Conservation (phyloP, 495 filamentous ascomycete genomes). For the Tuber indicum region DNA sequence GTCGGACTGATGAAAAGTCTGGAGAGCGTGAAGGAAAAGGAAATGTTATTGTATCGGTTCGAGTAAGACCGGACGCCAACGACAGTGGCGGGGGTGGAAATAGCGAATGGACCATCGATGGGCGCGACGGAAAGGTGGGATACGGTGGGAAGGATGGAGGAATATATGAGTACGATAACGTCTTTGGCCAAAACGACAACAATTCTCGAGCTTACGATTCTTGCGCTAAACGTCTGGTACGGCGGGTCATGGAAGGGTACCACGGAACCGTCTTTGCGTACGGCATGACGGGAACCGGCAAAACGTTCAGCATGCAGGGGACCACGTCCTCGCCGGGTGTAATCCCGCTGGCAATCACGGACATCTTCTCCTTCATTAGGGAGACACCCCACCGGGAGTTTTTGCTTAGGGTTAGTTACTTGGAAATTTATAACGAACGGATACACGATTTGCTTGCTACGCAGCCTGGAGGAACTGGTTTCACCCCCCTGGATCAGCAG, state of each 20-base stretch:
- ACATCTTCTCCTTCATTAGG: conserved; percentile 97
- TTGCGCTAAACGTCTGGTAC: conserved; percentile 84
- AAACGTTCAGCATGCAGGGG: conserved; percentile 99
- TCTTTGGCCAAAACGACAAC: conserved; percentile 84
- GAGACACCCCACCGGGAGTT: conserved; percentile 95
- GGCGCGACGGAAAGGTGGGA: conserved; percentile 69
- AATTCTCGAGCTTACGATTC: conserved; percentile 92
- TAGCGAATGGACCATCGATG: conserved; percentile 89
- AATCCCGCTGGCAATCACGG: conserved; percentile 92
- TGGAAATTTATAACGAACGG: conserved; percentile 98
- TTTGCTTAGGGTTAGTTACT: conserved; percentile 89
- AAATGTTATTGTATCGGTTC: conserved; percentile 92
- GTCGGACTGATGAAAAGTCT: conserved; percentile 40
- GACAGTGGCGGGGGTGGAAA: conserved; percentile 58
- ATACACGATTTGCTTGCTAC: conserved; percentile 89
- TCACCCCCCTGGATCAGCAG: conserved; percentile 45
- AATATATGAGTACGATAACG: conserved; percentile 94
- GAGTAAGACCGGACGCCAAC: conserved; percentile 75
- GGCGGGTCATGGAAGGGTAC: conserved; percentile 97
- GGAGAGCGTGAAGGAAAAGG: conserved; percentile 67
- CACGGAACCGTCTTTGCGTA: conserved; percentile 98
- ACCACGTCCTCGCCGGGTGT: conserved; percentile 95
- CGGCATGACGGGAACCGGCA: conserved; percentile 97
- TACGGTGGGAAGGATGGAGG: conserved; percentile 85
- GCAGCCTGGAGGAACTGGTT: conserved; percentile 47